phyloP scores from a whole-genome alignment of 2,329 filamentous ascomycete genomes.

The Monosporascus sp. region DNA sequence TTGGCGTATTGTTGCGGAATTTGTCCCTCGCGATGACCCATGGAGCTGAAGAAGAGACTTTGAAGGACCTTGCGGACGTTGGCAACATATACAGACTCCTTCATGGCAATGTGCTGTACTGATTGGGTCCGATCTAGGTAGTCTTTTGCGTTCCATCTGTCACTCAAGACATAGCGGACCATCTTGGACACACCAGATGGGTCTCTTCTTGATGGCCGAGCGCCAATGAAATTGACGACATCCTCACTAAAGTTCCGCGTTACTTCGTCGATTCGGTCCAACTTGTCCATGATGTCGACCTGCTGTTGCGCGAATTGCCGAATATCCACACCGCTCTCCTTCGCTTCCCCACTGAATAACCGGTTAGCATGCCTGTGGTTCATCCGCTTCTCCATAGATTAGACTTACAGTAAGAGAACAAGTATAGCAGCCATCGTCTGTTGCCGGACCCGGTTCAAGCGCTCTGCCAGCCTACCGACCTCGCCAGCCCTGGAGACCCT shows the following conservation, averaged over 20 bases:
- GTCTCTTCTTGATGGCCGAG: not conserved
- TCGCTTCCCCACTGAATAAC: not conserved
- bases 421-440: not conserved
- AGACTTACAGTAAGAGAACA: not conserved
- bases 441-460: not conserved
- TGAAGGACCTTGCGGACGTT: not conserved
- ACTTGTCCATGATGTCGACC: not conserved
- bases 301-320: not conserved
- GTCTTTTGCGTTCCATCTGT: not conserved
- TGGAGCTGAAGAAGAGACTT: conserved; percentile 2
- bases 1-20: conserved; percentile 1
- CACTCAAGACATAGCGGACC: not conserved
- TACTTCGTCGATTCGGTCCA: not conserved
- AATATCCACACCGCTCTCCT: not conserved
- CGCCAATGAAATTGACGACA: not conserved
- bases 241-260: not conserved
- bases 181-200: not conserved
- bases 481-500: not conserved
- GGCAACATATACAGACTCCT: too few relatives aligned
- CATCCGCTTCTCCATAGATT: not conserved
- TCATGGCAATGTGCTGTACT: not conserved
- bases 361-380: not conserved
- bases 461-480: not conserved
- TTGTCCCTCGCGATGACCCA: conserved; percentile 1
- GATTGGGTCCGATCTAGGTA: not conserved